A percentile compares a stretch with the other conserved stretches of the same genome.
phyloP scores from a whole-genome alignment of 306 rosid species.

The Parietaria judaica region DNA sequence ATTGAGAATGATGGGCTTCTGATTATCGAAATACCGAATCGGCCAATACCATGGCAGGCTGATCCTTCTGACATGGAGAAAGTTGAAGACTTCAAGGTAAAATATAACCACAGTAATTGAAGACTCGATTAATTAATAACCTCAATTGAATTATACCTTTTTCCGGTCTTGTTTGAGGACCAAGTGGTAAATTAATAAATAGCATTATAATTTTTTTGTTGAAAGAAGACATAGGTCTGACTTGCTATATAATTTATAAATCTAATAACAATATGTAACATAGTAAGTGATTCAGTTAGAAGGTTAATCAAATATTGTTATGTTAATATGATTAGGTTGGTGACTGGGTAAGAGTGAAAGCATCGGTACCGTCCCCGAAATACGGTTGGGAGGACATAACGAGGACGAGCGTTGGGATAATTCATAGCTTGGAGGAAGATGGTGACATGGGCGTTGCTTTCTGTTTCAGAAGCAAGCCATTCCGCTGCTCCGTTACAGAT shows the following conservation, averaged over 20 bases:
- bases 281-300: too few species aligned
- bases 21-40: conserved; percentile 76
- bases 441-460: conserved; percentile 93
- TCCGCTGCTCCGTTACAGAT: conserved; percentile 86
- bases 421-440: conserved; percentile 91
- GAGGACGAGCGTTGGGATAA: conserved; percentile 81
- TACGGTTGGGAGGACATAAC: conserved; percentile 98
- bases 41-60: conserved; percentile 98
- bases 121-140: too few species aligned
- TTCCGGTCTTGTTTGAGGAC: too few species aligned
- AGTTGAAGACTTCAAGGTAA: conserved; percentile 89
- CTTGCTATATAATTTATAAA: too few species aligned
- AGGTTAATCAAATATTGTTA: conserved; percentile 7
- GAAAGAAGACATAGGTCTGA: too few species aligned
- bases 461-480: conserved; percentile 96
- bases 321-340: conserved; percentile 57
- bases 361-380: conserved; percentile 94
- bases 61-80: conserved; percentile 99
- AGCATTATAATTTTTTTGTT: too few species aligned
- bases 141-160: too few species aligned
- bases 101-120: too few species aligned
- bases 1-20: conserved; percentile 95
- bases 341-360: conserved; percentile 97
- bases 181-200: too few species aligned
- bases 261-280: too few species aligned